Percentiles rank a stretch among this genome's conserved stretches.
Evolutionary conservation across 2,329 filamentous ascomycete genomes (phyloP).

Genomic region (Paracamarosporium sp.): DNA sequence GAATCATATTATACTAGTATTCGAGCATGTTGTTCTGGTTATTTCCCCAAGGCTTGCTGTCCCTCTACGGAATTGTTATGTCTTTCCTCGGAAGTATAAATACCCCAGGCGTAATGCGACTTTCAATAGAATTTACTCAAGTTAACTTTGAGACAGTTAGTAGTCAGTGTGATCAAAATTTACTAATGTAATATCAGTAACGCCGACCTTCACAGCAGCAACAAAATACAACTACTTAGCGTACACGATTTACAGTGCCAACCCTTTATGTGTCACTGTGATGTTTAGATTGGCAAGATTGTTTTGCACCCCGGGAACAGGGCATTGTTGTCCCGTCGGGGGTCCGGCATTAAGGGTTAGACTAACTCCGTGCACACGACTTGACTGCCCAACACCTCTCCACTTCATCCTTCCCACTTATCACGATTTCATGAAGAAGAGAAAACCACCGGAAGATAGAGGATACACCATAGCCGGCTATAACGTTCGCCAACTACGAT

Average conservation of each 20-base stretch:
- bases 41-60: not conserved
- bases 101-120: conserved; percentile 3
- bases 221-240: no score
- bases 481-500: conserved; percentile 12
- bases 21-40: not conserved
- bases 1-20: not conserved
- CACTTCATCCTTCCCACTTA: not conserved
- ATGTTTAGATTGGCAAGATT: not conserved
- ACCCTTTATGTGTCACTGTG: not conserved
- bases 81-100: conserved; percentile 1
- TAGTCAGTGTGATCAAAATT: no score
- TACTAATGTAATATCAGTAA: no score
- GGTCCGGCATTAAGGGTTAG: conserved; percentile 3
- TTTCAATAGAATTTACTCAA: not conserved
- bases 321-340: not conserved
- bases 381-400: not conserved
- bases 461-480: not conserved
- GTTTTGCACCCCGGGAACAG: not conserved
- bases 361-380: conserved; percentile 6
- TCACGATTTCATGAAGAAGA: not conserved
- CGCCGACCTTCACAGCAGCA: no score
- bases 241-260: no score
- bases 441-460: not conserved
- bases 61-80: not conserved
- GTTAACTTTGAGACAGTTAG: no score